Conservation (phyloP, 2,329 filamentous ascomycete species). For the Nannizzia gypsea region DNA sequence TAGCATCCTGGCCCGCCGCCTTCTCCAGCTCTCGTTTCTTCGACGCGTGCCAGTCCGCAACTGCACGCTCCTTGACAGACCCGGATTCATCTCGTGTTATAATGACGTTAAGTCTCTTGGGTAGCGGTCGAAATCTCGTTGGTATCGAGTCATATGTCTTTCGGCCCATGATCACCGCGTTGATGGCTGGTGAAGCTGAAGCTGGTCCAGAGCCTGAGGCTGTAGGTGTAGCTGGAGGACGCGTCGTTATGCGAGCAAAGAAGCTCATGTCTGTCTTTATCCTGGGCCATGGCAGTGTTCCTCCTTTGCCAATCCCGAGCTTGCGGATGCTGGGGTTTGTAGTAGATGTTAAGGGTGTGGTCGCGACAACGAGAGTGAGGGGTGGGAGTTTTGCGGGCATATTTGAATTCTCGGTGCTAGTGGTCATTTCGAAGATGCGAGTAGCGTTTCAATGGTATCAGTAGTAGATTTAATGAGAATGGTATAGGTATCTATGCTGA, state of each 20-base stretch:
- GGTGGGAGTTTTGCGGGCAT: slow-evolving; percentile 33
- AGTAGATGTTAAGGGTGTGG: slow-evolving; percentile 45
- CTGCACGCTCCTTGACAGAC: slow-evolving; percentile 22
- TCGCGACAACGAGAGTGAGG: slow-evolving; percentile 85
- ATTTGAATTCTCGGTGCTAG: not conserved
- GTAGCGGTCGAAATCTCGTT: slow-evolving; percentile 62
- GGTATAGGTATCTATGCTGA: not conserved
- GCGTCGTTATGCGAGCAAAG: slow-evolving; percentile 80
- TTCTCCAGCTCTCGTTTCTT: slow-evolving; percentile 18
- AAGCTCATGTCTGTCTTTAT: slow-evolving; percentile 89
- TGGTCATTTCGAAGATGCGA: not conserved
- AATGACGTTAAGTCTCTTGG: slow-evolving; percentile 69
- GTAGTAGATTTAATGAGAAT: not conserved
- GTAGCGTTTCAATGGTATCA: not conserved
- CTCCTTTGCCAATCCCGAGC: slow-evolving; percentile 76
- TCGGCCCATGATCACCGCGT: slow-evolving; percentile 91
- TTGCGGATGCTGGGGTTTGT: slow-evolving; percentile 37
- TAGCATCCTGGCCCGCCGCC: slow-evolving; percentile 9
- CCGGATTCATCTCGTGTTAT: slow-evolving; percentile 44
- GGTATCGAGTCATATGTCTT: slow-evolving; percentile 96
- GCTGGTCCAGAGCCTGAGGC: slow-evolving; percentile 10
- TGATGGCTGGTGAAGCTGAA: slow-evolving; percentile 25
- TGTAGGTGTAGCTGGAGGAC: slow-evolving; percentile 24
- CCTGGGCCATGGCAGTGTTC: slow-evolving; percentile 76
- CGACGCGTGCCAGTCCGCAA: slow-evolving; percentile 26